Percentiles rank a stretch among this genome's conserved stretches.
Evolutionary conservation across 176 grass and related monocot genomes (phyloP).

Genomic region (Alopecurus myosuroides): DNA sequence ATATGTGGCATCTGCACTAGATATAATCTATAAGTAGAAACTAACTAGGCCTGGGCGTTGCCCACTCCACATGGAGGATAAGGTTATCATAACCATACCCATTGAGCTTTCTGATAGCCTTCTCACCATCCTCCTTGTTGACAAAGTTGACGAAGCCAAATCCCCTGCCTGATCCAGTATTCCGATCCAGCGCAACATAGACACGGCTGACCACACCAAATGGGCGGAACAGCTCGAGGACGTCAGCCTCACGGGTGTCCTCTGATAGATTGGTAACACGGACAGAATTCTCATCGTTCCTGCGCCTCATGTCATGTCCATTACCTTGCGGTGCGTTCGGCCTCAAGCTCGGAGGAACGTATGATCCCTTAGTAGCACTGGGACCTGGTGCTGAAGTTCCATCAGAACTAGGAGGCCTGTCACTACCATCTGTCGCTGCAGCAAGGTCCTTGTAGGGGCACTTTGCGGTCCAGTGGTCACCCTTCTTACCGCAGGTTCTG

Average conservation of each 20-base stretch:
- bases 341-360: conserved; percentile 77
- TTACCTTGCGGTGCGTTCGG: conserved; percentile 9
- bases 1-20: no score
- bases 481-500: conserved; percentile 79
- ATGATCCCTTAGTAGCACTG: conserved; percentile 35
- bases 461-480: conserved; percentile 82
- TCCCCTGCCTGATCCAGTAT: conserved; percentile 60
- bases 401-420: conserved; percentile 45
- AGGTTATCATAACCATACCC: conserved; percentile 92
- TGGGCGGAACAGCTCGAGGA: conserved; percentile 61
- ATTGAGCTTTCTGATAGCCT: conserved; percentile 84
- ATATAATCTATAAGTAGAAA: no score
- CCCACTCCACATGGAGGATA: conserved; percentile 87
- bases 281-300: conserved; percentile 84
- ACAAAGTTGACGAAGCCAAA: conserved; percentile 82
- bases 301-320: conserved; percentile 54
- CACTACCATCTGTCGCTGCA: conserved; percentile 23
- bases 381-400: neutral
- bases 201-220: conserved; percentile 79
- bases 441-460: conserved; percentile 81
- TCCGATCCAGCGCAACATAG: conserved; percentile 73
- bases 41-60: conserved; percentile 62
- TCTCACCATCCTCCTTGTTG: conserved; percentile 67
- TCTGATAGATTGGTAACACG: conserved; percentile 83
- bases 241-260: conserved; percentile 68